Conservation (phyloP, 1,284 basidiomycete genomes). For the Stereum hirsutum region DNA sequence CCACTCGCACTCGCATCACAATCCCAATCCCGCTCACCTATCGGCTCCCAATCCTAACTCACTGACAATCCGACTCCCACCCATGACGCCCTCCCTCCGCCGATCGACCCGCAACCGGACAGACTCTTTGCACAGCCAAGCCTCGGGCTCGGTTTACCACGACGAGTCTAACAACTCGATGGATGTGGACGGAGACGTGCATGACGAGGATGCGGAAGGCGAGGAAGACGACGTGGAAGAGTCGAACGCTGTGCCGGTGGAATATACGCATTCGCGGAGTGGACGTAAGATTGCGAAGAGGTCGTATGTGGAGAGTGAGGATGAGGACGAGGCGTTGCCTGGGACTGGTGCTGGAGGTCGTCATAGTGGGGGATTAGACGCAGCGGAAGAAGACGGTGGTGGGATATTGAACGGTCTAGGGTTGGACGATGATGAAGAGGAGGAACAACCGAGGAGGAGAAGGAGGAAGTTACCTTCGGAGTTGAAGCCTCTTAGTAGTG, state of each 20-base stretch:
- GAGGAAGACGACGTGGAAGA: constrained; percentile 17
- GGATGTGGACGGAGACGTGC: constrained; percentile 23
- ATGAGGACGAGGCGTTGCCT: constrained; percentile 27
- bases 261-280: constrained; percentile 24
- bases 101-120: constrained; percentile 15
- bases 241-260: constrained; percentile 9
- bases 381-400: constrained; percentile 26
- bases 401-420: constrained; percentile 22
- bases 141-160: constrained; percentile 64
- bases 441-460: constrained; percentile 15
- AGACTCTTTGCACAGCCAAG: constrained; percentile 13
- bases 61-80: constrained; percentile 17
- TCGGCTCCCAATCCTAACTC: constrained; percentile 1
- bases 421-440: constrained; percentile 27
- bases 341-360: constrained; percentile 23
- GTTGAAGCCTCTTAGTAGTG: constrained; percentile 26
- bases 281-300: constrained; percentile 38
- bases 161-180: constrained; percentile 47
- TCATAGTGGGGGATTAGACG: too few species aligned
- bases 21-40: too few species aligned
- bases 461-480: constrained; percentile 10
- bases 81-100: constrained; percentile 17
- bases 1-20: too few species aligned
- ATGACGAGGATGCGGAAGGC: constrained; percentile 18
- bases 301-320: constrained; percentile 44